Evolutionary conservation across 2,329 filamentous ascomycete species (phyloP).

Genomic region (Calonectria henricotiae): DNA sequence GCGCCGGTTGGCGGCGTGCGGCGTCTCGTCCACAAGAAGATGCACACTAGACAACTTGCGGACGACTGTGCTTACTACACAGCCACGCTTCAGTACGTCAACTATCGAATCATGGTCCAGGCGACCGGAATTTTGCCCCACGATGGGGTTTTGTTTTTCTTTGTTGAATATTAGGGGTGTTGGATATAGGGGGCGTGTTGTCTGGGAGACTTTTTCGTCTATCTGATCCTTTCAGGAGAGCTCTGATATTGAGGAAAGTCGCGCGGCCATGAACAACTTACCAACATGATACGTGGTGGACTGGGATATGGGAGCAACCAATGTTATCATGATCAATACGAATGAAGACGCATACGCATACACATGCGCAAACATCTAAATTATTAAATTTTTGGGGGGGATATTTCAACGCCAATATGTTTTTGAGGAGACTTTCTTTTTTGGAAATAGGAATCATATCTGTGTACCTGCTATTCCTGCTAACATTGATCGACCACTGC

Average conservation of each 20-base stretch:
- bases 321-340: constrained; percentile 10
- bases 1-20: background rate
- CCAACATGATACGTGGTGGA: background rate
- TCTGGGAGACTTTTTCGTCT: background rate
- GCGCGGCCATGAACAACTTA: no score
- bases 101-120: constrained; percentile 18
- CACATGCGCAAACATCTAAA: background rate
- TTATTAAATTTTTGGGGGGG: background rate
- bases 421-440: background rate
- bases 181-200: background rate
- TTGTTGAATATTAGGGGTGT: background rate
- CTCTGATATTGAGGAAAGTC: background rate
- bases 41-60: background rate
- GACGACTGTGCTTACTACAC: constrained; percentile 1
- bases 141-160: constrained; percentile 1
- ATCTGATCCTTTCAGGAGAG: background rate
- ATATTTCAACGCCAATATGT: background rate
- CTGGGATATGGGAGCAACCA: background rate
- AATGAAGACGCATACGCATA: background rate
- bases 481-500: background rate
- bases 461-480: background rate
- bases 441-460: background rate
- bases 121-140: background rate
- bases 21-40: background rate
- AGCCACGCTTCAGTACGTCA: constrained; percentile 18